Base-by-base conservation (phyloP, 2,329 filamentous ascomycete species). In the Colletotrichum eremochloae region DNA sequence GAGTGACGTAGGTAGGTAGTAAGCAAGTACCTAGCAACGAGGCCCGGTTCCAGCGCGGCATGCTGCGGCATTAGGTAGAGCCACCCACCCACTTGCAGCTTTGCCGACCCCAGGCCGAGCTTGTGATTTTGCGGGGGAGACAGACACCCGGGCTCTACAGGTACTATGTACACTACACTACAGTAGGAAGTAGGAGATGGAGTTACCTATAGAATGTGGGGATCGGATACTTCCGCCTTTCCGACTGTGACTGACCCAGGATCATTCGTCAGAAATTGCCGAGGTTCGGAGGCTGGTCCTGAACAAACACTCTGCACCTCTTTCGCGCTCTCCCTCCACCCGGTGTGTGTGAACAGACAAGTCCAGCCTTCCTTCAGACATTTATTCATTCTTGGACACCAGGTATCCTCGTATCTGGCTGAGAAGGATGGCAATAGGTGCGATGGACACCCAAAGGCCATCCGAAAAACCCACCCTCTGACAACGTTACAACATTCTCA, bases 121-220 rank as follows among this genome's bases (percentile, higher is more conserved):
- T 88, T 88, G 86, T 88, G 86, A 88, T 85, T 84, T 84, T 87
- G 86, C 85, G 86, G 86, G 86, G 86, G 75, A 79, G 61, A 38
- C 73, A 38, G 61, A 38, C 73, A 38, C 44, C 40, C 15, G 38
- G 46, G 33, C 31, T 29, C 33, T 24, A 24, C 24, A 1, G n/a
- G n/a, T n/a, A n/a, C n/a, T n/a, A n/a, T n/a, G n/a, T 24, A 24
- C 24, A 24, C 24, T 24, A 24, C 24, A 24, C 24, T 24, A 24
- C 24, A 24, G 24, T 24, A 24, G 24, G 24, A 24, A 24, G 24
- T 24, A 24, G 24, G 24, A 24, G 24, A 24, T 24, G 24, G 24
- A 24, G 24, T 24, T 24, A 24, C 24, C 24, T 24, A 24, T 24
- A 24, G 42, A 36, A 20, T 62, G 67, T 70, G 60, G 61, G 42